These are phyloP conservation scores for Osmanthus fragrans DNA, from an alignment of 257 asterid genomes.

Conservation along the genomic window DNA sequence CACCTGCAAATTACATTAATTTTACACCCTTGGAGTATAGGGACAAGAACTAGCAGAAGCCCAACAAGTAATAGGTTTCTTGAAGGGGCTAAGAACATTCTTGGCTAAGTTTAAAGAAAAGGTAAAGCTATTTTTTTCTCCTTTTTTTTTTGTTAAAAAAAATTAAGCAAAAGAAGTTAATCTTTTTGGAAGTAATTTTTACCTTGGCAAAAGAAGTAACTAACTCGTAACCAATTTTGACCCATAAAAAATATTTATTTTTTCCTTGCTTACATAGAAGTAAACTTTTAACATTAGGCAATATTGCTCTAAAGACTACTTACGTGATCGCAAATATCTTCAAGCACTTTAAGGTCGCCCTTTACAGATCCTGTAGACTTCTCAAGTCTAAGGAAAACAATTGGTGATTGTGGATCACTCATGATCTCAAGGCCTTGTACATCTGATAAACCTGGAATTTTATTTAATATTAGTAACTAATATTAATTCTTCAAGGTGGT, in stretches of 20 bases:
- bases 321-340: conserved; percentile 64
- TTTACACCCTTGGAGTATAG: background rate
- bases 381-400: conserved; percentile 60
- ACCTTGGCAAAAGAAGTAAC: too few species aligned
- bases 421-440: conserved; percentile 56
- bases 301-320: conserved; percentile 18
- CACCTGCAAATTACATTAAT: conserved; percentile 44
- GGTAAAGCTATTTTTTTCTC: too few species aligned
- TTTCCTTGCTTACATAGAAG: background rate
- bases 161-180: too few species aligned
- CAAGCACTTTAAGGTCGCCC: conserved; percentile 71
- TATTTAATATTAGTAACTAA: background rate
- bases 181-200: too few species aligned
- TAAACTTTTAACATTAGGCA: background rate
- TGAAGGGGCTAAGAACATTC: too few species aligned
- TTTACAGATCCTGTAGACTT: conserved; percentile 60
- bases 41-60: background rate
- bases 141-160: too few species aligned
- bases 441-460: conserved; percentile 57
- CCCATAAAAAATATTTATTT: too few species aligned
- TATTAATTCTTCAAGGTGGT: background rate
- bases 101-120: too few species aligned
- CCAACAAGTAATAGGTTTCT: background rate
- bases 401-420: conserved; percentile 74
- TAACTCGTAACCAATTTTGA: background rate